phyloP scores from a whole-genome alignment of 257 asterid genomes.

The Mentha longifolia region DNA sequence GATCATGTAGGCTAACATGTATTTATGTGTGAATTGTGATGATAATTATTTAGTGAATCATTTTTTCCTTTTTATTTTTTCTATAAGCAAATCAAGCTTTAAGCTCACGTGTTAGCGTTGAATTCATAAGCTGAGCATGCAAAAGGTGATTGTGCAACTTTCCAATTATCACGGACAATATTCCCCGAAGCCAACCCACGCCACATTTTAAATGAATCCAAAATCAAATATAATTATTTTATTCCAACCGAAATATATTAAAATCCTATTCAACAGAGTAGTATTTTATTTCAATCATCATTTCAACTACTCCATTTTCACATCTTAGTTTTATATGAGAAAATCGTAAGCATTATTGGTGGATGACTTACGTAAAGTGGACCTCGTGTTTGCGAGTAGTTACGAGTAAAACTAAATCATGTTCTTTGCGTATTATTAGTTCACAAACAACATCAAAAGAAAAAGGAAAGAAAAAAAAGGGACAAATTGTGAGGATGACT shows the following conservation, averaged over 20 bases:
- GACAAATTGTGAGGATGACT: too few species aligned
- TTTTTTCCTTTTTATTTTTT: too few species aligned
- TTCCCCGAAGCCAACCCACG: background rate
- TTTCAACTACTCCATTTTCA: background rate
- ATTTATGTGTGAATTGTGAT: background rate
- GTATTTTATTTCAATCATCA: too few species aligned
- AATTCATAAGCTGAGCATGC: background rate
- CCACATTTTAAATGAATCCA: background rate
- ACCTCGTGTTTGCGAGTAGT: too few species aligned
- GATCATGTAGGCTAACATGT: background rate
- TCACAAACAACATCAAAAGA: too few species aligned
- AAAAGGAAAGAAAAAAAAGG: too few species aligned
- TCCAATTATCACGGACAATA: background rate
- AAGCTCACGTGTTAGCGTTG: background rate
- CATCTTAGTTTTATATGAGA: background rate
- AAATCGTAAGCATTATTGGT: background rate
- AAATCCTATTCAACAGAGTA: too few species aligned
- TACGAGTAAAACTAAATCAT: too few species aligned
- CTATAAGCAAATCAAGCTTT: background rate
- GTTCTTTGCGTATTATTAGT: too few species aligned
- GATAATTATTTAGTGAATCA: background rate
- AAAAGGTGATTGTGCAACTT: background rate
- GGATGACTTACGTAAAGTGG: background rate
- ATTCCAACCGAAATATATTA: too few species aligned
- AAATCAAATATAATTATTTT: too few species aligned